Evolutionary conservation across 768 basidiomycete genomes (phyloP).

Genomic region (Artomyces pyxidatus): DNA sequence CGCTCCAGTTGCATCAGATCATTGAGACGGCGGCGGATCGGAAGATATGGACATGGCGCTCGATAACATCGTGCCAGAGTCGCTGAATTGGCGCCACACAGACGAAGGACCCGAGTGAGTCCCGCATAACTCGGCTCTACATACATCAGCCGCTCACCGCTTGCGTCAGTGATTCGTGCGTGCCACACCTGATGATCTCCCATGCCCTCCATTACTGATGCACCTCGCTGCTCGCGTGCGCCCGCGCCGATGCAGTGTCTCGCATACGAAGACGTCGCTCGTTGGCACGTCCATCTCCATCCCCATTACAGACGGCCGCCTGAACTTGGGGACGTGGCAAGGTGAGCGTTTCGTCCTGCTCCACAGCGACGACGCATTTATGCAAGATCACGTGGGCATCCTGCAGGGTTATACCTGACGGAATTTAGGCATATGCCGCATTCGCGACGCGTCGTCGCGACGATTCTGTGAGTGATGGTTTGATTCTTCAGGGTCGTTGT

Average conservation of each 20-base stretch:
- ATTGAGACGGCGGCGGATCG: slow-evolving; percentile 17
- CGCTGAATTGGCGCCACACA: slow-evolving; percentile 72
- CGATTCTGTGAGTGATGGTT: slow-evolving; percentile 52
- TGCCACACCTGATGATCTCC: not conserved
- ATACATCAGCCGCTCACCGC: too few relatives aligned
- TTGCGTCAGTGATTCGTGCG: slow-evolving; percentile 7
- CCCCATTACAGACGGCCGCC: slow-evolving; percentile 69
- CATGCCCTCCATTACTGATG: not conserved
- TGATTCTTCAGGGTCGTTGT: not conserved
- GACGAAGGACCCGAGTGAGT: slow-evolving; percentile 89
- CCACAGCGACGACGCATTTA: not conserved
- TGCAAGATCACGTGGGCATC: not conserved
- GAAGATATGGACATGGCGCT: slow-evolving; percentile 94
- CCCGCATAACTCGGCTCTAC: not conserved
- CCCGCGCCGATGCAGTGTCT: slow-evolving; percentile 62
- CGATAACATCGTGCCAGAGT: slow-evolving; percentile 83
- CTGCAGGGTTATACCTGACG: slow-evolving; percentile 74
- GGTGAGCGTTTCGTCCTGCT: slow-evolving; percentile 34
- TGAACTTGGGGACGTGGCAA: slow-evolving; percentile 93
- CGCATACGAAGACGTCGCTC: slow-evolving; percentile 85
- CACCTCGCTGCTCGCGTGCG: not conserved
- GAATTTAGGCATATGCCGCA: slow-evolving; percentile 74
- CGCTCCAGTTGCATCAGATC: too few relatives aligned
- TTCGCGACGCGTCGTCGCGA: slow-evolving; percentile 66
- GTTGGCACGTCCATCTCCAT: slow-evolving; percentile 77